A percentile compares a stretch with the other conserved stretches of the same genome.
Conservation (phyloP, 139 green algal species). For the Limnomonas spitsbergensis region DNA sequence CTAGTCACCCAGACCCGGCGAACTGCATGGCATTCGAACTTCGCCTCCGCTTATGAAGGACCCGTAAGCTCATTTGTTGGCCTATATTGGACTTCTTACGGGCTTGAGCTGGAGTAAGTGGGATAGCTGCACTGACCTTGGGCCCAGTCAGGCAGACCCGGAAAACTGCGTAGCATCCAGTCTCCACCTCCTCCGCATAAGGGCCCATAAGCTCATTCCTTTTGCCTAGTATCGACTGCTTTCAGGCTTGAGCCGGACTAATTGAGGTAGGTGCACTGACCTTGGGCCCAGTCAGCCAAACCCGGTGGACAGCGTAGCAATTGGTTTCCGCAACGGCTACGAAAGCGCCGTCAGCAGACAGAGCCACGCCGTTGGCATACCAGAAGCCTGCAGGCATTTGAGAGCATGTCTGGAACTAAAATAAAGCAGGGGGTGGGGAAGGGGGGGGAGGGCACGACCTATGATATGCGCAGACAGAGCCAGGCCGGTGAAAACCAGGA, state of each 20-base stretch:
- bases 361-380: conserved; percentile 76
- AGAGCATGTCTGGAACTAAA: too few species aligned
- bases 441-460: conserved; percentile 23
- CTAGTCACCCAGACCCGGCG: too few species aligned
- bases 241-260: too few species aligned
- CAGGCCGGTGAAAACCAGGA: conserved; percentile 64
- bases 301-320: conserved; percentile 29
- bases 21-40: too few species aligned
- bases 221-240: too few species aligned
- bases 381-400: conserved; percentile 37
- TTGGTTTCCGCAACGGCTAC: conserved; percentile 57
- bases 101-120: too few species aligned
- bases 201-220: too few species aligned
- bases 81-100: too few species aligned
- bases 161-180: conserved; percentile 27
- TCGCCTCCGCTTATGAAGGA: too few species aligned
- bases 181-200: too few species aligned
- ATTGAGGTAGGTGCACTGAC: conserved; percentile 7
- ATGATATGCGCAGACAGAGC: conserved; percentile 54
- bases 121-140: conserved; percentile 25
- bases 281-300: conserved; percentile 64
- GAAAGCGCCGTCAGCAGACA: conserved; percentile 57
- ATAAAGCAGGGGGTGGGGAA: not conserved
- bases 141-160: conserved; percentile 63
- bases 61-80: too few species aligned